These are phyloP conservation scores for Astragalus glycyphyllos DNA, from an alignment of 306 rosid species.

Conservation along the genomic window DNA sequence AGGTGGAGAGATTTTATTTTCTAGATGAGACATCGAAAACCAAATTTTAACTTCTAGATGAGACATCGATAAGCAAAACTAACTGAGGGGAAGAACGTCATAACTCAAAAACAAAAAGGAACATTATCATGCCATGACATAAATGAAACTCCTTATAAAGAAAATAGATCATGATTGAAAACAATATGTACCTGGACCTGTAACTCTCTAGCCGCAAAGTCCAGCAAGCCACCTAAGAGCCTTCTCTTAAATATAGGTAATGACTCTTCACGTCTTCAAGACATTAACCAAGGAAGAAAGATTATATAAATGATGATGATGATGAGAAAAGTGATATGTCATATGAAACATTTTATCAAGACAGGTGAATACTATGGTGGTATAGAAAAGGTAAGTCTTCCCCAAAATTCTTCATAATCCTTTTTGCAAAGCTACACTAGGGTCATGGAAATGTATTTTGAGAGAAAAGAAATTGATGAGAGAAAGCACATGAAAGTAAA, in stretches of 20 bases:
- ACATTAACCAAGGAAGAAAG: slow-evolving; percentile 45
- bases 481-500: slow-evolving; percentile 23
- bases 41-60: slow-evolving; percentile 28
- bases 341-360: slow-evolving; percentile 14
- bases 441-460: slow-evolving; percentile 8
- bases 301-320: slow-evolving; percentile 36
- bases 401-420: slow-evolving; percentile 30
- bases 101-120: slow-evolving; percentile 16
- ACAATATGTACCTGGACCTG: slow-evolving; percentile 76
- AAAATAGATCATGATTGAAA: slow-evolving; percentile 32
- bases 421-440: slow-evolving; percentile 28
- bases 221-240: slow-evolving; percentile 84
- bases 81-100: neutral
- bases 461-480: neutral
- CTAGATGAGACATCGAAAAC: slow-evolving; percentile 16
- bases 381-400: slow-evolving; percentile 39
- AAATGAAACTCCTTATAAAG: slow-evolving; percentile 26
- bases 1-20: slow-evolving; percentile 20
- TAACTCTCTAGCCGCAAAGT: slow-evolving; percentile 87
- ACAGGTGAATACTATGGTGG: slow-evolving; percentile 21
- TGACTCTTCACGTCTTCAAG: slow-evolving; percentile 90
- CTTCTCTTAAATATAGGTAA: slow-evolving; percentile 94
- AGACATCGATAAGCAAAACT: slow-evolving; percentile 30
- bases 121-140: slow-evolving; percentile 27
- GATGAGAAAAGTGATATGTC: slow-evolving; percentile 23